Percentiles rank a stretch among this genome's conserved stretches.
phyloP scores from a whole-genome alignment of 306 rosid genomes.

The Cucumis cinereus region DNA sequence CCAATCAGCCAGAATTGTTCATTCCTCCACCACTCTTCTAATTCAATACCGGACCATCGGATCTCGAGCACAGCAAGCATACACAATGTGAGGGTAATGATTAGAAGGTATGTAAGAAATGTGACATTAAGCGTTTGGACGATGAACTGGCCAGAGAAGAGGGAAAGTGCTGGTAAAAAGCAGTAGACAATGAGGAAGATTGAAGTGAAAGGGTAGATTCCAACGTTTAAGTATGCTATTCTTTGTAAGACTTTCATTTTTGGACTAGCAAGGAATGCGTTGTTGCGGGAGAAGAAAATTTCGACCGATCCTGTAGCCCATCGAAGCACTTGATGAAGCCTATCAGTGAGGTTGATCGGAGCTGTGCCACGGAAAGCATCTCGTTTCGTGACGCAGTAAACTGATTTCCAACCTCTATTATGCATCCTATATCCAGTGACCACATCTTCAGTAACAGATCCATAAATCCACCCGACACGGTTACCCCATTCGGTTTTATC shows the following conservation, averaged over 20 bases:
- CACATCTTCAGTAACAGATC: slow-evolving; percentile 96
- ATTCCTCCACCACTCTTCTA: slow-evolving; percentile 98
- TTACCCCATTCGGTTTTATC: slow-evolving; percentile 97
- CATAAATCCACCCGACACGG: slow-evolving; percentile 97
- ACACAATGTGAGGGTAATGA: slow-evolving; percentile 57
- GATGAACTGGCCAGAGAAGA: slow-evolving; percentile 92
- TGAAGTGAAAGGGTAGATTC: slow-evolving; percentile 90
- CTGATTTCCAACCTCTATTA: slow-evolving; percentile 93
- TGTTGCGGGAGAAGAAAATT: slow-evolving; percentile 92
- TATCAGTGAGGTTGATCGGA: slow-evolving; percentile 86
- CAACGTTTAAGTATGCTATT: slow-evolving; percentile 89
- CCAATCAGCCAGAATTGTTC: slow-evolving; percentile 98
- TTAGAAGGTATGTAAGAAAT: slow-evolving; percentile 63
- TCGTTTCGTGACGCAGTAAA: slow-evolving; percentile 87
- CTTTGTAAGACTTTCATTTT: slow-evolving; percentile 78
- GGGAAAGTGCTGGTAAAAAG: slow-evolving; percentile 94
- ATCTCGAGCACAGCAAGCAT: slow-evolving; percentile 89
- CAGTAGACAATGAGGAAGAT: slow-evolving; percentile 90
- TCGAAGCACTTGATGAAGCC: slow-evolving; percentile 88
- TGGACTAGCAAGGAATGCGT: slow-evolving; percentile 74
- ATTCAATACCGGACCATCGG: slow-evolving; percentile 85
- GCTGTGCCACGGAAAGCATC: slow-evolving; percentile 97
- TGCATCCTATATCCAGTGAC: slow-evolving; percentile 97
- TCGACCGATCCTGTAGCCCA: slow-evolving; percentile 99
- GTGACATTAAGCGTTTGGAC: slow-evolving; percentile 79